Evolutionary conservation across 1,284 basidiomycete species (phyloP).

Genomic region (Agaricales sp.): DNA sequence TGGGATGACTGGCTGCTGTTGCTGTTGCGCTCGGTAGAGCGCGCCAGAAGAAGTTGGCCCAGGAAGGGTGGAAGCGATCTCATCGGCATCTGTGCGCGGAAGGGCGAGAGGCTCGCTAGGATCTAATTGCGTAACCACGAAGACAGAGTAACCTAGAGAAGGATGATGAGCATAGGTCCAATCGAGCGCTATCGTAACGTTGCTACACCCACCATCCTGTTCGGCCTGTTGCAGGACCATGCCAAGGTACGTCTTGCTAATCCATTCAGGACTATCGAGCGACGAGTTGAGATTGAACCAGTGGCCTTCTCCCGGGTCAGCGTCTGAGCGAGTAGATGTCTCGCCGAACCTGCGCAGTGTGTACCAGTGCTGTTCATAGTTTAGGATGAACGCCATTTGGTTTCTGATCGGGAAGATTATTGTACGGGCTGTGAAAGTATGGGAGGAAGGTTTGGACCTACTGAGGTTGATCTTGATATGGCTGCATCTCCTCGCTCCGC

Average conservation of each 20-base stretch:
- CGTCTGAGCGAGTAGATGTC: slow-evolving; percentile 26
- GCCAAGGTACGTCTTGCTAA: slow-evolving; percentile 73
- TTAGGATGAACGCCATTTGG: slow-evolving; percentile 84
- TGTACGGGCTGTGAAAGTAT: slow-evolving; percentile 5
- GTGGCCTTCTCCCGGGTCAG: slow-evolving; percentile 45
- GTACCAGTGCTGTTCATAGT: slow-evolving; percentile 2
- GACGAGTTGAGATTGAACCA: slow-evolving; percentile 94
- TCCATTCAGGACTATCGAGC: slow-evolving; percentile 65
- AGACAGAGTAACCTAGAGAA: slow-evolving; percentile 76
- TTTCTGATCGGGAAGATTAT: slow-evolving; percentile 37
- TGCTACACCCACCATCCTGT: slow-evolving; percentile 54
- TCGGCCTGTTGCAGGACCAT: slow-evolving; percentile 87
- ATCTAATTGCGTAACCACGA: slow-evolving; percentile 58
- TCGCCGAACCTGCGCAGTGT: slow-evolving; percentile 75
- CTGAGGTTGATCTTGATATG: slow-evolving; percentile 73
- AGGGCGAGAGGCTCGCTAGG: slow-evolving; percentile 35
- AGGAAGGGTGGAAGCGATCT: slow-evolving; percentile 48
- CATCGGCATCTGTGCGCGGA: slow-evolving; percentile 55
- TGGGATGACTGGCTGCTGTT: slow-evolving; percentile 4
- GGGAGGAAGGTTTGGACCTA: slow-evolving; percentile 33
- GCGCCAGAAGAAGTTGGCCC: slow-evolving; percentile 29
- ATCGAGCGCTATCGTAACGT: neutral
- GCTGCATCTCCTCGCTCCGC: slow-evolving; percentile 75
- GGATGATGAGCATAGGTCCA: slow-evolving; percentile 6
- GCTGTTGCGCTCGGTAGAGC: slow-evolving; percentile 10